A percentile compares a stretch with the other conserved stretches of the same genome.
Evolutionary conservation across 2,329 filamentous ascomycete genomes (phyloP).

Genomic region (Fonsecaea monophora): DNA sequence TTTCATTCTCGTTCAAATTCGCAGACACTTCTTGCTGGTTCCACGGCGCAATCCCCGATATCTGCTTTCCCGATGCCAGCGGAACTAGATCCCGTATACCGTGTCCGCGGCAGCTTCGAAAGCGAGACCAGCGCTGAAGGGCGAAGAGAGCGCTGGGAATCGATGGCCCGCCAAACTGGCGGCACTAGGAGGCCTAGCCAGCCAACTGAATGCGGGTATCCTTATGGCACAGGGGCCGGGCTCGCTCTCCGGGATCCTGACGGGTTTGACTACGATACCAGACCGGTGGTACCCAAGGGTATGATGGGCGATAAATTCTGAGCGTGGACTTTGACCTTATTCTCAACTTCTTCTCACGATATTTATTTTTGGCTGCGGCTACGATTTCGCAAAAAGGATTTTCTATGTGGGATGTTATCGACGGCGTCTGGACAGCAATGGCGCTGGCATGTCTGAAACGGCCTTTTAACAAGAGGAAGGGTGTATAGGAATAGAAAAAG

Average conservation of each 20-base stretch:
- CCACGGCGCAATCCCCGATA: constrained; percentile 14
- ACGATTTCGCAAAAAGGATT: not conserved
- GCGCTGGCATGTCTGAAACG: not conserved
- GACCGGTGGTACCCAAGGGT: constrained; percentile 11
- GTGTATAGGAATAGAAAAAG: constrained; percentile 1
- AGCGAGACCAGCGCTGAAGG: constrained; percentile 13
- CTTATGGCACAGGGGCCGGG: not conserved
- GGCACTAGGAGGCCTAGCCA: not conserved
- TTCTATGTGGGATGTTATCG: not conserved
- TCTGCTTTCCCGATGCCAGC: constrained; percentile 11
- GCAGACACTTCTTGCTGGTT: constrained; percentile 12
- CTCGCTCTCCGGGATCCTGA: constrained; percentile 15
- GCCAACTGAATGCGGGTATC: constrained; percentile 8
- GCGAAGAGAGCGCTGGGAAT: constrained; percentile 2
- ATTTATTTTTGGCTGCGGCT: not conserved
- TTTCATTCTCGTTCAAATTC: constrained; percentile 24
- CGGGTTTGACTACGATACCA: constrained; percentile 19
- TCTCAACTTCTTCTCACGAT: not conserved
- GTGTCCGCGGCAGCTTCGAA: constrained; percentile 25
- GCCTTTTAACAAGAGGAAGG: not conserved
- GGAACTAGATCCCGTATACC: constrained; percentile 23
- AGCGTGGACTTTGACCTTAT: not conserved
- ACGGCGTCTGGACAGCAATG: not conserved
- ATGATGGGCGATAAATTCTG: constrained; percentile 26
- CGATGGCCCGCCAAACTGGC: not conserved